Conservation (phyloP, 345 rosid species). For the Acer campestre region DNA sequence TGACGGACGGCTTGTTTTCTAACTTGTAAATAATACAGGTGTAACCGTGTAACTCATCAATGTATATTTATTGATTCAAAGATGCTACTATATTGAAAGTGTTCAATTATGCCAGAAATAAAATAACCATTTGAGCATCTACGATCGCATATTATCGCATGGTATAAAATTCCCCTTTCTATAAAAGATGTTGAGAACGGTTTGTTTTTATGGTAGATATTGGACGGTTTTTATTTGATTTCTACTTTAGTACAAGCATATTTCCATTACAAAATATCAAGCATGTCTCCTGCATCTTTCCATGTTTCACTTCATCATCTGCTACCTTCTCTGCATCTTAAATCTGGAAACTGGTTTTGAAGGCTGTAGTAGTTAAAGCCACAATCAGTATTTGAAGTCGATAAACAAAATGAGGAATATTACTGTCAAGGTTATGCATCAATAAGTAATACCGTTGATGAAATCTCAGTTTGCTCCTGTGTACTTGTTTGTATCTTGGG, state of each 20-base stretch:
- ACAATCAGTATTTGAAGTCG: constrained; percentile 3
- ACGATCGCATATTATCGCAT: neutral
- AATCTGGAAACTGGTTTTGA: constrained; percentile 83
- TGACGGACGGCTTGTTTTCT: constrained; percentile 4
- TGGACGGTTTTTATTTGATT: neutral
- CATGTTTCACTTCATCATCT: neutral
- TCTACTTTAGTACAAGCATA: neutral
- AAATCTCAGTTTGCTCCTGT: constrained; percentile 21
- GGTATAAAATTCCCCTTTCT: neutral
- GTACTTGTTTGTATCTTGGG: constrained; percentile 32
- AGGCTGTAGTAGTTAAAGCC: constrained; percentile 39
- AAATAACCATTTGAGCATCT: neutral
- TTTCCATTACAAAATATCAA: neutral
- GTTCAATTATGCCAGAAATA: neutral
- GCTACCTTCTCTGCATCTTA: constrained; percentile 70
- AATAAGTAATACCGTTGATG: constrained; percentile 51
- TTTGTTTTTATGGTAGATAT: neutral
- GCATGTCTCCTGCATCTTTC: neutral
- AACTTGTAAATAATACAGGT: neutral
- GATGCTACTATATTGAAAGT: neutral
- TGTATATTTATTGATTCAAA: constrained; percentile 9
- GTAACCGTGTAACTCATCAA: neutral
- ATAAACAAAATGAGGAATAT: neutral
- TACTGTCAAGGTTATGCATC: neutral
- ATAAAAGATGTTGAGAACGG: neutral